Conservation (phyloP, 2,329 filamentous ascomycete genomes). For the Microdochium bolleyi region DNA sequence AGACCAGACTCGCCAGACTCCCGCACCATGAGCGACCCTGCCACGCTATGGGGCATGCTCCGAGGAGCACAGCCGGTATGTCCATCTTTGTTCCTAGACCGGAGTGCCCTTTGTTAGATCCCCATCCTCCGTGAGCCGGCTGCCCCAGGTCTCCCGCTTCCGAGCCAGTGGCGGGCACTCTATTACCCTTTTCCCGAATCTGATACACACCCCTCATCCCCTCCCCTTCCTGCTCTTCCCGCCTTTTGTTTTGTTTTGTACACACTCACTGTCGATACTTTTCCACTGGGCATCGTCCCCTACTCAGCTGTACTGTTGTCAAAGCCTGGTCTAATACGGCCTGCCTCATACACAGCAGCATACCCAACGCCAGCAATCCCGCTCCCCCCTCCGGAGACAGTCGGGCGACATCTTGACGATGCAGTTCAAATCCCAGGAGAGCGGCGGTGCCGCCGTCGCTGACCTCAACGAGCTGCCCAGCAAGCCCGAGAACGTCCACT, state of each 20-base stretch:
- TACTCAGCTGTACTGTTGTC: not conserved
- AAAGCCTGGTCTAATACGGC: not conserved
- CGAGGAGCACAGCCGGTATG: not conserved
- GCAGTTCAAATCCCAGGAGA: conserved; percentile 28
- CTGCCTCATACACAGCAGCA: not conserved
- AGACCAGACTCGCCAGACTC: not conserved
- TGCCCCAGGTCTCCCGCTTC: not conserved
- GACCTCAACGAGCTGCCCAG: conserved; percentile 20
- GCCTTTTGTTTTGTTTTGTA: not conserved
- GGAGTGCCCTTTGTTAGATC: not conserved
- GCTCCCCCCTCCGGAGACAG: not conserved
- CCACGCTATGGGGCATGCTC: not conserved
- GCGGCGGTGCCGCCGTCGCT: conserved; percentile 19
- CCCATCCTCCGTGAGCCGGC: not conserved
- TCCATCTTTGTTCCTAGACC: not conserved
- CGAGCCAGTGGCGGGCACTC: not conserved
- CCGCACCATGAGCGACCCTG: not conserved
- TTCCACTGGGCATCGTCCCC: not conserved
- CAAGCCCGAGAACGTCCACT: conserved; percentile 16
- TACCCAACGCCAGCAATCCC: not conserved
- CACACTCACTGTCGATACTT: not conserved
- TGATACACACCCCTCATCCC: not conserved
- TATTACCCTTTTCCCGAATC: not conserved
- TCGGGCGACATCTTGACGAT: conserved; percentile 8
- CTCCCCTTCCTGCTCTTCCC: not conserved